These are phyloP conservation scores for Paraglomus brasilianum DNA, from an alignment of 192 early-diverging fungal genomes.

Conservation along the genomic window DNA sequence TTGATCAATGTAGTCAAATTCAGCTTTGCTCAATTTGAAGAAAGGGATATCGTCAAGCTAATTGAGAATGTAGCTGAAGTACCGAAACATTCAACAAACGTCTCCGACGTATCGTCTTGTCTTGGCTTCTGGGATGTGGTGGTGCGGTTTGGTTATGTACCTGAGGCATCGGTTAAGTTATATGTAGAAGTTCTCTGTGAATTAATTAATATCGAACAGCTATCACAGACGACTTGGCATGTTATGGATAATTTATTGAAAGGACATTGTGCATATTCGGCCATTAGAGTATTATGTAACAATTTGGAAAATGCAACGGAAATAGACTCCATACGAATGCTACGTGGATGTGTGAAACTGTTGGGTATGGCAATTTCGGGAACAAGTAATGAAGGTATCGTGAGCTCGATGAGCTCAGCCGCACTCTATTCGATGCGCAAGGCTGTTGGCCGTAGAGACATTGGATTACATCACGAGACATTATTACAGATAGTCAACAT, in stretches of 20 bases:
- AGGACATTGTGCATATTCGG: slow-evolving; percentile 60
- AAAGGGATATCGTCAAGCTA: slow-evolving; percentile 48
- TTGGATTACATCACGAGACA: slow-evolving; percentile 10
- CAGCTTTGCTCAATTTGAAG: slow-evolving; percentile 58
- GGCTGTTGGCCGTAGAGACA: slow-evolving; percentile 8
- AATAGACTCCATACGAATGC: slow-evolving; percentile 30
- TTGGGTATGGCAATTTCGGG: slow-evolving; percentile 61
- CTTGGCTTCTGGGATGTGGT: slow-evolving; percentile 54
- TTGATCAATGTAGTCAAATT: slow-evolving; percentile 52
- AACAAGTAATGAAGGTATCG: slow-evolving; percentile 26
- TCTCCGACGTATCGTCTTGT: slow-evolving; percentile 41
- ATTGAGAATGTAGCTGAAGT: slow-evolving; percentile 47
- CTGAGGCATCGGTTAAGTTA: slow-evolving; percentile 41
- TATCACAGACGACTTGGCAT: slow-evolving; percentile 48
- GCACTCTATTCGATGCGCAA: slow-evolving; percentile 31
- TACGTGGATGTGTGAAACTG: slow-evolving; percentile 58
- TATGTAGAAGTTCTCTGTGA: slow-evolving; percentile 55
- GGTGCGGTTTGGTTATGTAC: slow-evolving; percentile 56
- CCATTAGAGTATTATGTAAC: slow-evolving; percentile 55
- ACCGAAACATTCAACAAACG: slow-evolving; percentile 42
- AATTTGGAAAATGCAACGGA: slow-evolving; percentile 39
- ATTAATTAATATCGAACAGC: slow-evolving; percentile 37
- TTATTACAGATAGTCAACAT: slow-evolving; percentile 17
- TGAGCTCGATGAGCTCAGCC: slow-evolving; percentile 40
- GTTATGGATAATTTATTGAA: slow-evolving; percentile 63